Percentiles rank a stretch among this genome's conserved stretches.
Conservation (phyloP, 2,329 filamentous ascomycete genomes). For the Hypoxylon sp. region DNA sequence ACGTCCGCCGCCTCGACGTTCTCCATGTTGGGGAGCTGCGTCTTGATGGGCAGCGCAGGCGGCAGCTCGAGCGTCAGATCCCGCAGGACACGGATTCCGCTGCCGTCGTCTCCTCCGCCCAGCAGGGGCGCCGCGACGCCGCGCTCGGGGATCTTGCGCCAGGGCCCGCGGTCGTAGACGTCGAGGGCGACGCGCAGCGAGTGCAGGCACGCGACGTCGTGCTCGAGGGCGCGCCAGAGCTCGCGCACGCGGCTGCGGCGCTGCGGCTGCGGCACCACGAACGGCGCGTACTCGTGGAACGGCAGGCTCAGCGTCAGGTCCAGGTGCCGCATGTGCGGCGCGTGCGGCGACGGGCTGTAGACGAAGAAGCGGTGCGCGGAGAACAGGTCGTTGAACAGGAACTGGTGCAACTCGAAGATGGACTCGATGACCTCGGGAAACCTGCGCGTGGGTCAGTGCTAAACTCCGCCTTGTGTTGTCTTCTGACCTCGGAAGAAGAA, state of each 20-base stretch:
- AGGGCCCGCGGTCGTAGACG: slow-evolving; percentile 42
- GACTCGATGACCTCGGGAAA: slow-evolving; percentile 45
- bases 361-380: slow-evolving; percentile 43
- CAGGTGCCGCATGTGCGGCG: slow-evolving; percentile 39
- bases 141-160: slow-evolving; percentile 43
- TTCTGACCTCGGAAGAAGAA: not conserved
- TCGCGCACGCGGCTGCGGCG: slow-evolving; percentile 29
- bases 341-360: slow-evolving; percentile 35
- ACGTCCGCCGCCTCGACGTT: slow-evolving; percentile 23
- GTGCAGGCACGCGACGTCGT: slow-evolving; percentile 39
- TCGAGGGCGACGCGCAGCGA: slow-evolving; percentile 43
- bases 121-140: slow-evolving; percentile 28
- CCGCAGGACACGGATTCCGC: slow-evolving; percentile 34
- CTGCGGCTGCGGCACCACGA: slow-evolving; percentile 23
- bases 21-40: slow-evolving; percentile 35
- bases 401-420: slow-evolving; percentile 43
- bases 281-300: slow-evolving; percentile 39
- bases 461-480: too few species aligned
- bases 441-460: slow-evolving; percentile 29
- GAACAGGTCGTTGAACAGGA: slow-evolving; percentile 44
- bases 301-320: slow-evolving; percentile 42
- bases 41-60: slow-evolving; percentile 37
- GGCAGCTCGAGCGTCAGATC: slow-evolving; percentile 43
- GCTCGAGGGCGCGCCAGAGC: slow-evolving; percentile 25
- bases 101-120: too few species aligned